Percentiles rank a stretch among this genome's conserved stretches.
phyloP scores from a whole-genome alignment of 805 yeast genomes.

The Cyberlindnera suaveolens region DNA sequence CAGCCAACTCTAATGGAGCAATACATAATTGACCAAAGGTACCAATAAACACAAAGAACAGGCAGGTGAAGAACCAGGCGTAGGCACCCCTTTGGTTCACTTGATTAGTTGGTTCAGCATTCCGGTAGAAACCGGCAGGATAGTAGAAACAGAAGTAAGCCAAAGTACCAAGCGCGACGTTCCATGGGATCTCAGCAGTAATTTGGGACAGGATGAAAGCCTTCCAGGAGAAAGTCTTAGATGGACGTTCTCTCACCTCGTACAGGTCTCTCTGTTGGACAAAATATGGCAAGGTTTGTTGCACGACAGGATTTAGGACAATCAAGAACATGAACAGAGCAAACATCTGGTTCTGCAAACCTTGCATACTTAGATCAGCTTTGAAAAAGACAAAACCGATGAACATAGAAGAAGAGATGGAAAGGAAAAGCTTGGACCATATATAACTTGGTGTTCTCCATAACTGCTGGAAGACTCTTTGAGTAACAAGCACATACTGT shows the following conservation, averaged over 20 bases:
- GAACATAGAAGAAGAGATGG: constrained; percentile 51
- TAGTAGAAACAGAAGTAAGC: constrained; percentile 62
- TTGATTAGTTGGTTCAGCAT: constrained; percentile 2
- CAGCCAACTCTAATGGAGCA: constrained; percentile 53
- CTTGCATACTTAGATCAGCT: constrained; percentile 56
- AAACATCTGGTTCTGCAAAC: constrained; percentile 79
- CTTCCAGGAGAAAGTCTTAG: constrained; percentile 63
- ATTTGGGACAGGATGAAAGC: constrained; percentile 58
- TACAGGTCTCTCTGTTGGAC: constrained; percentile 58
- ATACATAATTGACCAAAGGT: constrained; percentile 53
- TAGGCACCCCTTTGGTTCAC: constrained; percentile 14
- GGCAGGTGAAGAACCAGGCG: constrained; percentile 35
- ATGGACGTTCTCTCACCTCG: constrained; percentile 69
- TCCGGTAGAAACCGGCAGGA: constrained; percentile 49
- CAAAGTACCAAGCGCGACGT: constrained; percentile 53
- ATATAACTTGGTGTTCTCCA: constrained; percentile 62
- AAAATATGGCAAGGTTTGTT: constrained; percentile 59
- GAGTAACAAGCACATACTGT: constrained; percentile 41
- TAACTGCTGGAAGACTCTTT: constrained; percentile 56
- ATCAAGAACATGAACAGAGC: constrained; percentile 63
- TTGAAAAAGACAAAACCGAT: constrained; percentile 73
- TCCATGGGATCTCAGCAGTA: constrained; percentile 63
- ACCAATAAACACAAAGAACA: constrained; percentile 48
- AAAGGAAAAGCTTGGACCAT: constrained; percentile 53
- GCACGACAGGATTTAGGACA: constrained; percentile 48